Conservation (phyloP, 2,329 filamentous ascomycete species). For the Coleophoma eucalyptorum region DNA sequence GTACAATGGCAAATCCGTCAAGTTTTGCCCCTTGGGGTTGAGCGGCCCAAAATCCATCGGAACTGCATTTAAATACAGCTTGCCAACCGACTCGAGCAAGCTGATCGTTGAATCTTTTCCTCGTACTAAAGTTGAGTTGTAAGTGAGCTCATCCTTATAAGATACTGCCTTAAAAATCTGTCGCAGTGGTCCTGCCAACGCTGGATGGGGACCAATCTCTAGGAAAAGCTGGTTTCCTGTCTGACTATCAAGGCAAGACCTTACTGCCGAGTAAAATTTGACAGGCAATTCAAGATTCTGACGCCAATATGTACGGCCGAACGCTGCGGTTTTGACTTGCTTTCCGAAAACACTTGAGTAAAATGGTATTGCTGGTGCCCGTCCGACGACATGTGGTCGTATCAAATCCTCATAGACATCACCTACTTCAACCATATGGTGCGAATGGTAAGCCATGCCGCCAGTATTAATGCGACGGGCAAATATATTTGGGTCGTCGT, state of each 20-base stretch:
- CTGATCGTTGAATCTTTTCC: slow-evolving; percentile 3
- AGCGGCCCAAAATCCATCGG: neutral
- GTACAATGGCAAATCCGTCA: slow-evolving; percentile 45
- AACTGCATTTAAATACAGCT: neutral
- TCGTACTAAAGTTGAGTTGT: slow-evolving; percentile 5
- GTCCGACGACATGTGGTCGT: neutral
- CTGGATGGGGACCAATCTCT: slow-evolving; percentile 16
- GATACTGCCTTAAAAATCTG: slow-evolving; percentile 9
- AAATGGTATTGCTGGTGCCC: slow-evolving; percentile 7
- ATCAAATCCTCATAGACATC: slow-evolving; percentile 7
- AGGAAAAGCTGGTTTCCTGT: slow-evolving; percentile 11
- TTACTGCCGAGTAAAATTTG: slow-evolving; percentile 8
- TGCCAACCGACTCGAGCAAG: slow-evolving; percentile 2
- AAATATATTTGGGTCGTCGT: slow-evolving; percentile 17
- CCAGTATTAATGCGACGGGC: slow-evolving; percentile 12
- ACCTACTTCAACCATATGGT: slow-evolving; percentile 1
- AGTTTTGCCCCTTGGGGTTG: slow-evolving; percentile 23
- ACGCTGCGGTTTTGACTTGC: neutral
- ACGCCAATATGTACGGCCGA: slow-evolving; percentile 35
- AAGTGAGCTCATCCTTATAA: slow-evolving; percentile 1
- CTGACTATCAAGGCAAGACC: neutral
- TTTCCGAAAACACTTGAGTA: slow-evolving; percentile 10
- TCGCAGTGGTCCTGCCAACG: slow-evolving; percentile 16
- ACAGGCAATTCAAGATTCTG: slow-evolving; percentile 14
- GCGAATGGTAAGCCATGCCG: slow-evolving; percentile 13